Conservation (phyloP, 305 asterid species). For the Caryopteris hybrid region DNA sequence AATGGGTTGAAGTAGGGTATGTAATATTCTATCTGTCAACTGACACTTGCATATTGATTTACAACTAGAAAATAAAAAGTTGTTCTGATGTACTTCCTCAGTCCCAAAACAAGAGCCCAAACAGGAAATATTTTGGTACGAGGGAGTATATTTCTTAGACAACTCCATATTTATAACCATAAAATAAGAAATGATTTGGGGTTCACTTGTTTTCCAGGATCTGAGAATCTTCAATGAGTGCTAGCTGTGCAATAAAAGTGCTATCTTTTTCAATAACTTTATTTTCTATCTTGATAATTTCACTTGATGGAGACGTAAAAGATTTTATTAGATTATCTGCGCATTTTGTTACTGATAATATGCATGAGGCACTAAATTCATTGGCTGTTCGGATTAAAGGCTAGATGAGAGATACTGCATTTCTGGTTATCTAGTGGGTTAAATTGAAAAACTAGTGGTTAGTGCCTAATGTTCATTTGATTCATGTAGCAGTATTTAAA, state of each 20-base stretch:
- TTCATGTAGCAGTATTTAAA: neutral
- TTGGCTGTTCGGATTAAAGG: neutral
- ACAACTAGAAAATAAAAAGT: neutral
- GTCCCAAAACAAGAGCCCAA: too few species aligned
- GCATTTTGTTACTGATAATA: neutral
- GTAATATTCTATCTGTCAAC: conserved; percentile 18
- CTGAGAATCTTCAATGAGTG: neutral
- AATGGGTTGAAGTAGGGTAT: conserved; percentile 27
- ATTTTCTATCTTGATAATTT: neutral
- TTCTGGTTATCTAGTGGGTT: neutral
- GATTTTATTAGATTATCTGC: neutral
- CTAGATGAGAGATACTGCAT: neutral
- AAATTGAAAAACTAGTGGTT: neutral
- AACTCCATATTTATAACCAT: neutral
- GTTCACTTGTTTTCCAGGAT: neutral
- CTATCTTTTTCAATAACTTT: neutral
- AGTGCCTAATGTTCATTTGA: neutral
- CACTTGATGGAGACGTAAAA: neutral
- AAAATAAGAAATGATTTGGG: neutral
- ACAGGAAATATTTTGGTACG: too few species aligned
- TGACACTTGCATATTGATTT: conserved; percentile 1
- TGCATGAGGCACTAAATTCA: neutral
- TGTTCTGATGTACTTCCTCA: neutral
- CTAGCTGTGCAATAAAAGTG: neutral
- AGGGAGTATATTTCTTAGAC: neutral